Evolutionary conservation across 306 rosid genomes (phyloP), one percentile per base, ranked within the genome.

Genomic region (Urtica urens): DNA sequence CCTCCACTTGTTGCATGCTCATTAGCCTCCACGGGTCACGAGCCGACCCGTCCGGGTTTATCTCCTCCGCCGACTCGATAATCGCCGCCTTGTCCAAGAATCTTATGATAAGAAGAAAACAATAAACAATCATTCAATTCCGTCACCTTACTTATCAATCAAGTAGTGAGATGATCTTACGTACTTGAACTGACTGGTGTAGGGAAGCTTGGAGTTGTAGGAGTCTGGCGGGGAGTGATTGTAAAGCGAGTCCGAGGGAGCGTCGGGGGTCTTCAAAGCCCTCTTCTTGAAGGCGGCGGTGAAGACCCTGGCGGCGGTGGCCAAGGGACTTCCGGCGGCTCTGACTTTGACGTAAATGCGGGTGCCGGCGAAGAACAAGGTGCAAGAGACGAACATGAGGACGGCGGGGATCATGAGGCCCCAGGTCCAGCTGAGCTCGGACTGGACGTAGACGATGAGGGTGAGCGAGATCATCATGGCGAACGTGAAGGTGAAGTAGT

Each of bases 291-390:
- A 23, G 0, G 95, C 74, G 22, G 66, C 83, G 18, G 63, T 88
- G 2, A 77, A 10, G 1, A 88, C 96, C 46, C 79, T 78, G 20
- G 57, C 62, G 38, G 72, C 69, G 46, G 81, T 76, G 20, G 93
- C 74, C 15, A 88, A 48, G 20, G 96, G 86, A 26, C 83, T 88
- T n/a, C 95, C 95, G 19, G 67, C 71, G 15, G 95, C 83, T 69
- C 70, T 63, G 47, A 88, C 69, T 64, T 78, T 81, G 14, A 88
- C 95, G 53, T 88, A 88, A 15, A 78, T 46, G 58, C 64, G 80
- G 13, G 78, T 13, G 9, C 93, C 96, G 49, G 61, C 34, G 59
- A 88, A 88, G 69, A 69, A 88, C 28, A 74, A 46, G 1, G 57
- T 15, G 46, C 86, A 78, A 24, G 96, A 62, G 18, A 88, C 30